phyloP scores from a whole-genome alignment of 805 yeast genomes.

The Ogataea ramenticola region DNA sequence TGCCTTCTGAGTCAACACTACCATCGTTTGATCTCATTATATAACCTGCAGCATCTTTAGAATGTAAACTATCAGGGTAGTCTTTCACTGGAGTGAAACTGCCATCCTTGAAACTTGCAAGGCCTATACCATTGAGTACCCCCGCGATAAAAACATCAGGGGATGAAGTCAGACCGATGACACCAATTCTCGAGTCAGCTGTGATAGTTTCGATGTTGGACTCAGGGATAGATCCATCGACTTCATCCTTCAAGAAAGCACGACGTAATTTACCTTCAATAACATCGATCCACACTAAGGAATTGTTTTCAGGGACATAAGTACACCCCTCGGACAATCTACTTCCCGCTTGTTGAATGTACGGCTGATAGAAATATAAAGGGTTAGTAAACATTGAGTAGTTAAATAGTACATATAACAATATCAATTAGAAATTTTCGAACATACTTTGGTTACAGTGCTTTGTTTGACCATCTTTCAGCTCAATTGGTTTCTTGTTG shows the following conservation, averaged over 20 bases:
- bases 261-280: slow-evolving; percentile 31
- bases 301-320: slow-evolving; percentile 47
- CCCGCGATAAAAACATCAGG: slow-evolving; percentile 53
- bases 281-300: slow-evolving; percentile 45
- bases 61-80: slow-evolving; percentile 34
- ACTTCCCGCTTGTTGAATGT: slow-evolving; percentile 30
- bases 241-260: slow-evolving; percentile 14
- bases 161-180: slow-evolving; percentile 57
- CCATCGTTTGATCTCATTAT: slow-evolving; percentile 76
- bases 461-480: no score
- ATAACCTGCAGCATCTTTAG: slow-evolving; percentile 16
- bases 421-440: no score
- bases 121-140: slow-evolving; percentile 56
- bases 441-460: no score
- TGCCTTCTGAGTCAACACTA: slow-evolving; percentile 66
- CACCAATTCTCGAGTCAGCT: slow-evolving; percentile 50
- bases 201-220: slow-evolving; percentile 26
- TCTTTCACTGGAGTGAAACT: slow-evolving; percentile 29
- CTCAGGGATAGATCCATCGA: slow-evolving; percentile 14
- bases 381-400: background rate
- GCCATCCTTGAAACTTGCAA: slow-evolving; percentile 35
- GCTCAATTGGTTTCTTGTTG: no score
- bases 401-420: no score
- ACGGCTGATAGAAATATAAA: slow-evolving; percentile 10
- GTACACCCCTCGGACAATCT: slow-evolving; percentile 62